Evolutionary conservation across 495 filamentous ascomycete genomes (phyloP), one percentile per base, ranked within the genome.

Genomic region (Apodospora peruviana): DNA sequence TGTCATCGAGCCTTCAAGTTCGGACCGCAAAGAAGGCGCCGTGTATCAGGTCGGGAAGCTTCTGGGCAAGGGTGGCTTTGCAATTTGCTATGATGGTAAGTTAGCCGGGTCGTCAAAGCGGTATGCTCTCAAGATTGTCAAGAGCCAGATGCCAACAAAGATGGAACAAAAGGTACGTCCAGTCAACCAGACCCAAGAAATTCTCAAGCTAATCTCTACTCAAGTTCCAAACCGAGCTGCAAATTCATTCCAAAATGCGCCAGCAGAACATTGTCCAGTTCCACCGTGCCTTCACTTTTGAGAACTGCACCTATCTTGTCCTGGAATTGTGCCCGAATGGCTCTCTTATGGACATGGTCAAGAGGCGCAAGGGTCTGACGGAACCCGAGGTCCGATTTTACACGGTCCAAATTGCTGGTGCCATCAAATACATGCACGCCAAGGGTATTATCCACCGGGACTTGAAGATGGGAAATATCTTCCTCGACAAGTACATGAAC

Each of bases 271-370:
- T 99, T 48, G 93, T 97, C 43, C 84, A 89, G 51, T 97, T 97
- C 59, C 81, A 95, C 57, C 84, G 94, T 52, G 91, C 94, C 10
- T 99, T 99, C 64, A 85, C 90, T 19, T 97, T 89, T 64, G 76
- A 85, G 48, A 78, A 78, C 20, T 90, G 84, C 62, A 96, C 91
- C 44, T 99, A 95, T 57, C 86, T 99, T 18, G 87, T 96, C 41
- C 76, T 99, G 3, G 94, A 99, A 56, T 67, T 99, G 43, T 97
- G 94, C 60, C 84, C 85, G 4, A 96, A 96, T 61, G 94, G 95
- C 45, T 96, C 90, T n/a, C 77, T 99, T 27, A 95, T 95, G 85
- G 94, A 97, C 61, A 95, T 97, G 87, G 82, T 99, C 39, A 89
- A 90, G 62, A 85, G 86, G 57, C 75, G 94, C 55, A 89, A 85